Percentiles rank a stretch among this genome's conserved stretches.
Conservation (phyloP, 1,284 basidiomycete genomes). For the Marasmius sp. region DNA sequence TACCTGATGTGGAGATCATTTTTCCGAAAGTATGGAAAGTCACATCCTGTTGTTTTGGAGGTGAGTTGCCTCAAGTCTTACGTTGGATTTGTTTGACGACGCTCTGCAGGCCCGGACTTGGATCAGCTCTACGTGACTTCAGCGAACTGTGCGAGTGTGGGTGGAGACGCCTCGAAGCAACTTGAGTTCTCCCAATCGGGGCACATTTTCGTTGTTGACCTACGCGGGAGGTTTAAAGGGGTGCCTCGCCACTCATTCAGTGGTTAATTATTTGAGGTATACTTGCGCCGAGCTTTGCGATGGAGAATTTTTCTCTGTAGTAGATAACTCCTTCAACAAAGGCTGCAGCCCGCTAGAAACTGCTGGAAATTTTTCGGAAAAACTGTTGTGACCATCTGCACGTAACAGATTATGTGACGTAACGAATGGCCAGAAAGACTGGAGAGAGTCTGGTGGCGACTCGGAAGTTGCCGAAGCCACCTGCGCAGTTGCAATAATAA, state of each 20-base stretch:
- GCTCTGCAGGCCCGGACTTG: conserved; percentile 48
- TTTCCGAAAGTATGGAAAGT: conserved; percentile 62
- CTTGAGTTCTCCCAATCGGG: conserved; percentile 60
- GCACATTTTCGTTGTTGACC: conserved; percentile 60
- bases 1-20: conserved; percentile 51
- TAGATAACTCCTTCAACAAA: neutral
- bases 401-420: neutral
- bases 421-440: neutral
- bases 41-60: conserved; percentile 71
- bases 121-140: conserved; percentile 69
- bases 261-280: conserved; percentile 1
- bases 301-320: conserved; percentile 1
- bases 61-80: conserved; percentile 31
- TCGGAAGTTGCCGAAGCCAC: conserved; percentile 30
- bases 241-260: conserved; percentile 16
- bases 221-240: conserved; percentile 54
- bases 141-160: conserved; percentile 59
- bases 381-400: neutral
- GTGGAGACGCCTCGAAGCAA: conserved; percentile 51
- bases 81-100: neutral
- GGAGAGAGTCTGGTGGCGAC: neutral
- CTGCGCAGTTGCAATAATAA: neutral
- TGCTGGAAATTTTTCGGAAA: no score
- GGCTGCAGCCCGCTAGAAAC: no score
- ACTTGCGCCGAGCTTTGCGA: neutral